Conservation (phyloP, 495 filamentous ascomycete species). For the Neurospora sublineolata region DNA sequence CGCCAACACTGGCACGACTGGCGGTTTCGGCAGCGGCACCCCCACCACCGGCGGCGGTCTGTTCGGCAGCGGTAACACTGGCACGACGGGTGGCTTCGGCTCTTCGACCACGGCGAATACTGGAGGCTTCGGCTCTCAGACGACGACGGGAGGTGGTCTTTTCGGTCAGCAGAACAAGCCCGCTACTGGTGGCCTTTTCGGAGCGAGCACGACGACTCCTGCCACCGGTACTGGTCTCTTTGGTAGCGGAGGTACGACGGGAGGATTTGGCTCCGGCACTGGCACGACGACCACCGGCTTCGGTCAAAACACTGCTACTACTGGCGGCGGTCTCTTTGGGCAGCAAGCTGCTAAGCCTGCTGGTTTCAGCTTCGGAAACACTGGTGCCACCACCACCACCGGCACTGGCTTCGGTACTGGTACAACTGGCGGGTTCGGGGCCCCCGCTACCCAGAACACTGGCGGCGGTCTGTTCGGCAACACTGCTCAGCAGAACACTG, state of each 20-base stretch:
- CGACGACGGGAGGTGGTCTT: conserved; percentile 6
- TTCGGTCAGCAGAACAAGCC: conserved; percentile 13
- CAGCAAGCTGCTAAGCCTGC: conserved; percentile 20
- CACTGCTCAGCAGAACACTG: conserved; percentile 11
- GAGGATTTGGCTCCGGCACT: conserved; percentile 19
- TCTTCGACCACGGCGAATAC: conserved; percentile 30
- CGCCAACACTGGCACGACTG: conserved; percentile 27
- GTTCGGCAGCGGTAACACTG: conserved; percentile 32
- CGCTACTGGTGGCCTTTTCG: conserved; percentile 33
- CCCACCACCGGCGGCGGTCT: conserved; percentile 30
- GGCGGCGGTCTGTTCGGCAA: conserved; percentile 53
- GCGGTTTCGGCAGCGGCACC: conserved; percentile 39
- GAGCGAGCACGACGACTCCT: conserved; percentile 24
- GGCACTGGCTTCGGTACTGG: conserved; percentile 19
- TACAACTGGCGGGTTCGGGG: conserved; percentile 11
- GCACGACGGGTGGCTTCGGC: conserved; percentile 27
- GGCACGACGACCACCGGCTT: conserved; percentile 28
- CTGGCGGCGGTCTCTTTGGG: conserved; percentile 29
- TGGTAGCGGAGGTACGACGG: conserved; percentile 11
- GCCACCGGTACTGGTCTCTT: conserved; percentile 1
- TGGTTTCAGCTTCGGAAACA: conserved; percentile 21
- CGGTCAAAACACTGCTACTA: conserved; percentile 22
- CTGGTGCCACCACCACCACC: conserved; percentile 10
- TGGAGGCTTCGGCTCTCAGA: conserved; percentile 30
- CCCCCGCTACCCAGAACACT: conserved; percentile 27